These are phyloP conservation scores for Apiospora malaysiana DNA, from an alignment of 2,329 filamentous ascomycete genomes.

Conservation along the genomic window DNA sequence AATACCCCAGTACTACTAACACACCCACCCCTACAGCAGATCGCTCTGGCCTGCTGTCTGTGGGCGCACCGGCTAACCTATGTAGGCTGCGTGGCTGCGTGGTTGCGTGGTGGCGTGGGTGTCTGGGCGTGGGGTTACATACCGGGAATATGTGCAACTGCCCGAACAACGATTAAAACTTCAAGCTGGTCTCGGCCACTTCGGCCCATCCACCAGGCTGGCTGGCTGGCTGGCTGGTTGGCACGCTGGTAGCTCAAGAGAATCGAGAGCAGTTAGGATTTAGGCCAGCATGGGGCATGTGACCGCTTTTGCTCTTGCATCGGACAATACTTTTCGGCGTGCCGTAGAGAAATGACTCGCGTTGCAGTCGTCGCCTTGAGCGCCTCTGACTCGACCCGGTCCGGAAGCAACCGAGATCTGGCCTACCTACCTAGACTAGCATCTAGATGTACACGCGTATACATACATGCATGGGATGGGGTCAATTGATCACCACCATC, in stretches of 20 bases:
- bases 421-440: not conserved
- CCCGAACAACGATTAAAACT: not conserved
- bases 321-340: constrained; percentile 6
- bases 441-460: not conserved
- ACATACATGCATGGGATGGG: constrained; percentile 12
- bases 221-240: not conserved
- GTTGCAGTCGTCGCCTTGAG: not conserved
- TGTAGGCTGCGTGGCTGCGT: not conserved
- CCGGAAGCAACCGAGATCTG: constrained; percentile 17
- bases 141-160: not conserved
- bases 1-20: not conserved
- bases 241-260: not conserved
- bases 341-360: constrained; percentile 10
- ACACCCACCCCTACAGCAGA: constrained; percentile 19
- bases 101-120: not conserved
- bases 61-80: not conserved
- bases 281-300: constrained; percentile 10
- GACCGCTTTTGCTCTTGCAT: constrained; percentile 9
- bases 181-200: not conserved
- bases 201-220: not conserved
- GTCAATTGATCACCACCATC: constrained; percentile 15
- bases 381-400: constrained; percentile 13
- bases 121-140: not conserved
- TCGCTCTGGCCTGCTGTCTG: not conserved
- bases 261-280: constrained; percentile 4